A percentile compares a stretch with the other conserved stretches of the same genome.
Conservation (phyloP, 1,284 basidiomycete species). For the Polyporus tsugae region DNA sequence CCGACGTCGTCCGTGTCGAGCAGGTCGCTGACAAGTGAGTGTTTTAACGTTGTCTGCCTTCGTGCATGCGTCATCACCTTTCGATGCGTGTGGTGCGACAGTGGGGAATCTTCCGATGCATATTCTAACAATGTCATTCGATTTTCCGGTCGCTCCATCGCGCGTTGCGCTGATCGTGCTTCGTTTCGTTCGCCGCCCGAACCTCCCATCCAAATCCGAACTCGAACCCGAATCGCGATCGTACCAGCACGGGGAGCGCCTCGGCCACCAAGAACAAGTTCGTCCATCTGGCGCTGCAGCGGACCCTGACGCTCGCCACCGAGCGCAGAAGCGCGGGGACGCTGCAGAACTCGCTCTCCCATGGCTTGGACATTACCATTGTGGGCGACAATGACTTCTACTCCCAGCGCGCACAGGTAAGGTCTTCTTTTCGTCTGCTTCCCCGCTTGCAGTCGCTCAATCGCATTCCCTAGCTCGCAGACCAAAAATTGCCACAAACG, state of each 20-base stretch:
- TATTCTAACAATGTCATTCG: constrained; percentile 5
- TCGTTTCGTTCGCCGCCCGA: not conserved
- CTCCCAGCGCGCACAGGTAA: constrained; percentile 88
- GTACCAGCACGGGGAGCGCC: constrained; percentile 29
- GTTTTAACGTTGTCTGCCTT: constrained; percentile 17
- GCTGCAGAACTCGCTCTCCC: constrained; percentile 54
- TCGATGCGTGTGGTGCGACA: constrained; percentile 1
- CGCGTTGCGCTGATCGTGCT: not conserved
- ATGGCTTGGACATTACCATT: constrained; percentile 80
- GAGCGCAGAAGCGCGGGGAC: constrained; percentile 59
- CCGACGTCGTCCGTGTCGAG: constrained; percentile 54
- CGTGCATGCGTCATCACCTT: not conserved
- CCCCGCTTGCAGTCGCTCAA: constrained; percentile 4
- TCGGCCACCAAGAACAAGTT: constrained; percentile 80
- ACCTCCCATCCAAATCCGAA: not conserved
- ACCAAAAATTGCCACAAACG: constrained; percentile 65
- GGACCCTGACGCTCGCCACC: constrained; percentile 73
- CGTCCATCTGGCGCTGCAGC: constrained; percentile 86
- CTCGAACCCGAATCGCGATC: constrained; percentile 4
- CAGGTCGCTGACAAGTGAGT: constrained; percentile 54
- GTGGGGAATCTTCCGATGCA: not conserved
- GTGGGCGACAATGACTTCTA: constrained; percentile 98
- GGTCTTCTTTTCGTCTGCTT: not conserved
- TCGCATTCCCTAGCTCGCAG: constrained; percentile 60
- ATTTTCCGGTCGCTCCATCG: constrained; percentile 9